These are phyloP conservation scores for Pochonia chlamydosporia DNA, from an alignment of 2,329 filamentous ascomycete genomes.

Conservation along the genomic window DNA sequence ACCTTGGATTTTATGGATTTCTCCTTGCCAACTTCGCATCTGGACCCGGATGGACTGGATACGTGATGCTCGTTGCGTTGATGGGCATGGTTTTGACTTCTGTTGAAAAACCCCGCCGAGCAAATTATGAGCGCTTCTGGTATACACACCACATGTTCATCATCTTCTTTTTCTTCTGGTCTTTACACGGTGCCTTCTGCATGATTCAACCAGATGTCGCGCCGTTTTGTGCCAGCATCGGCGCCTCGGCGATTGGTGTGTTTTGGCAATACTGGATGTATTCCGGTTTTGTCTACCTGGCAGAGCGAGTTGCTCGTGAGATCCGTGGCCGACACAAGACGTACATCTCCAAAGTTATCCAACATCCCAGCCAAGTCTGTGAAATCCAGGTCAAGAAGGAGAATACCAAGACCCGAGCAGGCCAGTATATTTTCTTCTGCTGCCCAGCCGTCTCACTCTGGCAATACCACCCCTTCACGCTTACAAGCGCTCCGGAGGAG, in stretches of 20 bases:
- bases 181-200: constrained; percentile 83
- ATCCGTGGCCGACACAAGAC: constrained; percentile 77
- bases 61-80: constrained; percentile 73
- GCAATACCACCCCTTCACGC: constrained; percentile 85
- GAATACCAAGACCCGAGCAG: constrained; percentile 72
- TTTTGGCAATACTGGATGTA: constrained; percentile 93
- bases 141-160: constrained; percentile 86
- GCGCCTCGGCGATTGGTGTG: constrained; percentile 61
- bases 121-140: constrained; percentile 88
- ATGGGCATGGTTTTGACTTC: constrained; percentile 76
- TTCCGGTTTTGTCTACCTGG: constrained; percentile 72
- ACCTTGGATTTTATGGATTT: constrained; percentile 72
- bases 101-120: constrained; percentile 68
- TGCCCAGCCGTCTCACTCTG: constrained; percentile 80
- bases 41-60: constrained; percentile 80
- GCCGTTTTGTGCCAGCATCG: constrained; percentile 68
- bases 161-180: constrained; percentile 86
- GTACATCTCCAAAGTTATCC: constrained; percentile 82
- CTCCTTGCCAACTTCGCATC: constrained; percentile 71
- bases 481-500: constrained; percentile 83
- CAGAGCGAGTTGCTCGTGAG: constrained; percentile 74
- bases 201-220: constrained; percentile 84
- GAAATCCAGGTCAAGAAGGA: constrained; percentile 93
- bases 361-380: constrained; percentile 82
- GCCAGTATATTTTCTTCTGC: constrained; percentile 86